Evolutionary conservation across 2,329 filamentous ascomycete species (phyloP).

Genomic region (Sporothrix euskadiensis): DNA sequence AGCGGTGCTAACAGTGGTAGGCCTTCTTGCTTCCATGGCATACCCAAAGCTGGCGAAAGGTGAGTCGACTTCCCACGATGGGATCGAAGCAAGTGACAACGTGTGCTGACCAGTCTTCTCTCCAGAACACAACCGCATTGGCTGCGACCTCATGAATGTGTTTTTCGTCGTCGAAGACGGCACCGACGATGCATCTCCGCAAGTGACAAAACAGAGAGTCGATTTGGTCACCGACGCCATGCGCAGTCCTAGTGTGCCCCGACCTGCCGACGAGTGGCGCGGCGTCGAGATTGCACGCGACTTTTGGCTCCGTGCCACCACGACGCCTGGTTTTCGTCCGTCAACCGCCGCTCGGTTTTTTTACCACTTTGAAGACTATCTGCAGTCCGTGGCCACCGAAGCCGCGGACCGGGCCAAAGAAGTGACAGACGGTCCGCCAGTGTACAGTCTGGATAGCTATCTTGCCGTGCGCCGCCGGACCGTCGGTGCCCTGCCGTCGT

Average conservation of each 20-base stretch:
- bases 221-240: slow-evolving; percentile 34
- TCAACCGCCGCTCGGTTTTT: slow-evolving; percentile 35
- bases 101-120: not conserved
- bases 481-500: slow-evolving; percentile 35
- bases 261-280: slow-evolving; percentile 32
- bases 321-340: slow-evolving; percentile 27
- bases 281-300: slow-evolving; percentile 35
- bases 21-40: slow-evolving; percentile 27
- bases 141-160: slow-evolving; percentile 37
- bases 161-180: slow-evolving; percentile 37
- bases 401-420: slow-evolving; percentile 32
- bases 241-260: slow-evolving; percentile 29
- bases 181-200: slow-evolving; percentile 30
- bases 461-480: slow-evolving; percentile 36
- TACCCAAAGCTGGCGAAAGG: not conserved
- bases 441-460: slow-evolving; percentile 34
- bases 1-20: not conserved
- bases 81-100: not conserved
- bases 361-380: slow-evolving; percentile 34
- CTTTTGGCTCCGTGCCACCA: slow-evolving; percentile 35
- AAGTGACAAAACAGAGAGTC: slow-evolving; percentile 27
- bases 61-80: not conserved
- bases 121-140: slow-evolving; percentile 29
- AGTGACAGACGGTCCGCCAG: not conserved
- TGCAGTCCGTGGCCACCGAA: slow-evolving; percentile 35